Evolutionary conservation across 139 green algal genomes (phyloP), one percentile per base, ranked within the genome.

Genomic region (Chlorella sp.): DNA sequence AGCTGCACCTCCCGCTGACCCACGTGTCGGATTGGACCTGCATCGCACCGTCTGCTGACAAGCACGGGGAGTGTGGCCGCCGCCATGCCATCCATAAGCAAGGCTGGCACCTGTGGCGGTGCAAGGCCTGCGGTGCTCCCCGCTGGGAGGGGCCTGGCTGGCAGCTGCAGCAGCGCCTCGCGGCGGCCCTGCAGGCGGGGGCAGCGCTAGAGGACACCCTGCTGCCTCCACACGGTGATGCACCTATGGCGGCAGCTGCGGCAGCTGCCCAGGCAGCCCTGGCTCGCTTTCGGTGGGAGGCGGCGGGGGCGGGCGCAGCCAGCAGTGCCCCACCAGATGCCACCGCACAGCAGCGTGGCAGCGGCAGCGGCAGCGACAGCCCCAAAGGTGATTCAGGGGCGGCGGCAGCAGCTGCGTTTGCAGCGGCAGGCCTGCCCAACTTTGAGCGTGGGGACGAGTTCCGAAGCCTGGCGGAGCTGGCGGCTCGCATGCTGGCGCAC

Each of bases 131-230:
- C 38, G 76, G 60, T 16, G 60, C 38, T 18, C 36, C 76, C 2
- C 76, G 76, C 47, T 82, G 76, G 76, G 76, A 82, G 30, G 76
- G 76, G 11, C 76, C 76, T 0, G 76, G 76, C 57, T 82, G 63
- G 57, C 76, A 82, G 76, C 76, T 82, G 76, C 26, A 82, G 60
- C 76, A 82, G 76, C 76, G 76, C 11, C 57, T 82, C 36, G 76
- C 76, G 1, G 76, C 60, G 0, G 76, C 76, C 1, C 76, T 82
- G 56, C 76, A 82, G 60, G 76, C 57, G 12, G 60, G 60, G 12
- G 60, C 56, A 13, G 76, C 76, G 36, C 76, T 82, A 28, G 11
- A 28, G 60, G 17, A 26, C 28, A 15, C 38, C 16, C 76, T 72
- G 76, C 76, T 82, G 76, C 76, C 57, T n/a, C 34, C 56, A 18